Evolutionary conservation across 441 rosid genomes (phyloP).

Genomic region (Macaranga tanarius): DNA sequence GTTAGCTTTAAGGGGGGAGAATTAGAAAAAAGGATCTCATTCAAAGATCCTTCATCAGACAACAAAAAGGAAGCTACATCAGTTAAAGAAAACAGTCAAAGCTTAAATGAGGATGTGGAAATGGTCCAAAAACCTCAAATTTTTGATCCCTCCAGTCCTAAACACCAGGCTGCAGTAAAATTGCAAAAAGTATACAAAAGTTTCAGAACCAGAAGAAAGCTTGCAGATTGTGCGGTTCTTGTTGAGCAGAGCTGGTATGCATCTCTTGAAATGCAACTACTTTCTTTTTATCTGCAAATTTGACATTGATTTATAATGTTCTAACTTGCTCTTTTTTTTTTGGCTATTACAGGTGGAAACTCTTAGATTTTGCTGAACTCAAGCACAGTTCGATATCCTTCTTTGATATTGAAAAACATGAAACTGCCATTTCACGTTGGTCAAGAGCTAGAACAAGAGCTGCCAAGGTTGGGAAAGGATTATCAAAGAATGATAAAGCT

Average conservation of each 20-base stretch:
- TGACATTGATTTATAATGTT: neutral
- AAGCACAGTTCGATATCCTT: conserved; percentile 90
- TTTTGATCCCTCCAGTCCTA: conserved; percentile 48
- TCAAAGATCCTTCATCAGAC: conserved; percentile 31
- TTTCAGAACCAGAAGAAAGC: conserved; percentile 86
- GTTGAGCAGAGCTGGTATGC: conserved; percentile 91
- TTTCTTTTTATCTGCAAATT: neutral
- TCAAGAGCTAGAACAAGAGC: conserved; percentile 95
- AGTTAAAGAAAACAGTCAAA: conserved; percentile 21
- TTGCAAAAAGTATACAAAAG: conserved; percentile 92
- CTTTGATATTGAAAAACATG: conserved; percentile 86
- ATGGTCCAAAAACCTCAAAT: conserved; percentile 17
- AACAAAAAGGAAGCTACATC: conserved; percentile 27
- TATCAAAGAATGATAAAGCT: conserved; percentile 84
- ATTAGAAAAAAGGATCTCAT: conserved; percentile 51
- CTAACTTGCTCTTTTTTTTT: conserved; percentile 13
- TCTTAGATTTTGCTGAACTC: conserved; percentile 89
- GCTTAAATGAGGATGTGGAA: conserved; percentile 10
- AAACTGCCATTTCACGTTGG: conserved; percentile 94
- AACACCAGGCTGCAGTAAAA: conserved; percentile 69
- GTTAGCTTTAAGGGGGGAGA: conserved; percentile 63
- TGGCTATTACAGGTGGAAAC: conserved; percentile 69
- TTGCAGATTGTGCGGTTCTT: conserved; percentile 91
- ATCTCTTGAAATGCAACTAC: neutral
- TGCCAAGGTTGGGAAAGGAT: conserved; percentile 96